Evolutionary conservation across 495 filamentous ascomycete genomes (phyloP), one percentile per base, ranked within the genome.

Genomic region (Penicillium waksmanii): DNA sequence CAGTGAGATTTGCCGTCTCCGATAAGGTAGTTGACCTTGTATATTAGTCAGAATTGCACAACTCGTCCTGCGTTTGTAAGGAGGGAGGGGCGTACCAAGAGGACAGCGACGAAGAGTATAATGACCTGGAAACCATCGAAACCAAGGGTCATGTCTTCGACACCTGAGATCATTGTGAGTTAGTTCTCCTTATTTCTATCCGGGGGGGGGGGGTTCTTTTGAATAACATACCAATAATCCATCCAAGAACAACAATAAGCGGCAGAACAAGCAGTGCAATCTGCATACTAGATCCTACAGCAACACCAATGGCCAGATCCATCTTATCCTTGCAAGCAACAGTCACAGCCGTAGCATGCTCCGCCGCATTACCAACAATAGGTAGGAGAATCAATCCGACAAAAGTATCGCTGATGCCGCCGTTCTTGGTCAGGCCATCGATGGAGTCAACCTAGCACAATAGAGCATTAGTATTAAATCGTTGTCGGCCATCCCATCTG

Each of bases 261-360:
- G 91, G 91, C 61, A 95, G 85, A 46, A 94, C 81, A 60, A 94
- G 80, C 21, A 96, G 75, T 0, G 91, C 87, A 73, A 96, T 90
- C 78, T 96, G 91, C 89, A 96, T 93, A 60, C 85, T 89, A 25
- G 88, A 91, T 52, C 91, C 91, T 12, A 96, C 86, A 6, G 90
- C 89, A 12, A 96, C 91, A 25, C 91, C 90, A 59, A 94, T 93
- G 11, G 89, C 85, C 17, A 94, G 75, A 67, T 95, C 91, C 91
- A 95, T 95, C 71, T 95, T 96, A 71, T 94, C 91, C 79, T 95
- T 96, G 70, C 85, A 80, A 1, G 91, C 91, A 6, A 93, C 91
- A 0, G 90, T 94, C 23, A 96, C 89, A 19, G 91, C 90, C 2
- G 91, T 95, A 19, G 89, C 90, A 68, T 95, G 91, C 72, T 96